Evolutionary conservation across 768 basidiomycete genomes (phyloP).

Genomic region (Vararia minispora): DNA sequence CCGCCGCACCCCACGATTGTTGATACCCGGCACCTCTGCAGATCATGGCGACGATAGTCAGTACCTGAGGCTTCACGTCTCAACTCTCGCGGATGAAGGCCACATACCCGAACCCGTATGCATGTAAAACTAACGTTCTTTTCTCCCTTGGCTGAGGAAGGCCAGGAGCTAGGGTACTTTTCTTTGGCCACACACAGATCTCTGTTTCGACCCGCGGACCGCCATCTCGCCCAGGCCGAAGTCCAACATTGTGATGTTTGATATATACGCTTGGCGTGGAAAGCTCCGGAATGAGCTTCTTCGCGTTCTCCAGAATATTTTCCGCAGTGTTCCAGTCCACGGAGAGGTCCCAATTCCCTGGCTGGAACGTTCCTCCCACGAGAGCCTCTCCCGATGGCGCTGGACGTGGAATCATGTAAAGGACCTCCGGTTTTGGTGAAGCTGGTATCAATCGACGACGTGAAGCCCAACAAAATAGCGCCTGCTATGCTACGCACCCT

Average conservation of each 20-base stretch:
- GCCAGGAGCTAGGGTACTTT: conserved; percentile 14
- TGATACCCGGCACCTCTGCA: conserved; percentile 21
- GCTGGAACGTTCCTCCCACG: conserved; percentile 47
- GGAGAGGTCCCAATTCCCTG: conserved; percentile 40
- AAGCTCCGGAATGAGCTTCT: conserved; percentile 26
- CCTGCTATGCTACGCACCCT: conserved; percentile 15
- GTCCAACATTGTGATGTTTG: conserved; percentile 43
- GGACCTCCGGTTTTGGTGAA: conserved; percentile 16
- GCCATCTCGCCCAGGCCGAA: conserved; percentile 43
- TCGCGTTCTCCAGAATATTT: conserved; percentile 36
- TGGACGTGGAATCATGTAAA: conserved; percentile 57
- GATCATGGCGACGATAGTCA: too few species aligned
- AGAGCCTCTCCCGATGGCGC: conserved; percentile 33
- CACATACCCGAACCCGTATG: conserved; percentile 48
- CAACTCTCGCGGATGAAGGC: background rate
- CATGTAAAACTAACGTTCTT: conserved; percentile 34
- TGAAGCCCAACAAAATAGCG: background rate
- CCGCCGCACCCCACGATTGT: conserved; percentile 20
- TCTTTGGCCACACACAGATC: conserved; percentile 24
- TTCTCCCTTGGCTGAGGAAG: conserved; percentile 13
- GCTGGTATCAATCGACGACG: background rate
- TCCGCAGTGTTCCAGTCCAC: conserved; percentile 28
- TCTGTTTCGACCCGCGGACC: conserved; percentile 49
- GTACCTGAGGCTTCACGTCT: background rate
- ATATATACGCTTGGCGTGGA: conserved; percentile 28